Evolutionary conservation across 2,329 filamentous ascomycete genomes (phyloP), one percentile per base, ranked within the genome.

Genomic region (Xylaria hypoxylon): DNA sequence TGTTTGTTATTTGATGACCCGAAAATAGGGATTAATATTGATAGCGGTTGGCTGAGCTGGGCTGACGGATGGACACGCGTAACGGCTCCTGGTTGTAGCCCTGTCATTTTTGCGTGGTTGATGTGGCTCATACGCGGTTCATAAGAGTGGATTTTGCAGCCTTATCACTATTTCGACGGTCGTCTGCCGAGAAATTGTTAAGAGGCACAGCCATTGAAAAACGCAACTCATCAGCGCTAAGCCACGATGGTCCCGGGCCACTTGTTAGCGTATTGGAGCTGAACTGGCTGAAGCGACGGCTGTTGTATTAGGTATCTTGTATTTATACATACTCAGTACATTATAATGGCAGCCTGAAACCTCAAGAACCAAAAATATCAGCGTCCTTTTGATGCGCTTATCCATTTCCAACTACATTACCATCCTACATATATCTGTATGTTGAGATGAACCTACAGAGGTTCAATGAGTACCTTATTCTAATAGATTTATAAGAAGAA

Each of bases 21-120:
- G 64, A 59, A 61, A 61, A 58, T 61, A 40, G 53, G 24, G 53
- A 52, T 50, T 19, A 35, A 26, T 33, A 28, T 45, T 47, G 17
- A 50, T 22, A 24, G 50, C 31, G 50, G 47, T 51, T 59, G 57
- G 61, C 57, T 68, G 62, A 65, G 59, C 44, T 62, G 63, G 58
- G 62, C 53, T 68, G 62, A 62, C 33, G 53, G 55, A 56, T 59
- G 59, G 59, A 68, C 64, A 66, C 66, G 68, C 70, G 70, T 72
- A 70, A 65, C 28, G 44, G 28, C 17, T 4, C 4, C 17, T 52
- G n/a, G 47, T n/a, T 24, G 17, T n/a, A 45, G 40, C 2, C 35
- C 31, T 28, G 63, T 68, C 62, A 17, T 64, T 68, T 66, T 67
- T 47, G 7, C 3, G 6, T 35, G 0, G 4, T 17, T 19, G 3